Evolutionary conservation across 2,329 filamentous ascomycete genomes (phyloP), one percentile per base, ranked within the genome.

Genomic region (Elsinoe ampelina): DNA sequence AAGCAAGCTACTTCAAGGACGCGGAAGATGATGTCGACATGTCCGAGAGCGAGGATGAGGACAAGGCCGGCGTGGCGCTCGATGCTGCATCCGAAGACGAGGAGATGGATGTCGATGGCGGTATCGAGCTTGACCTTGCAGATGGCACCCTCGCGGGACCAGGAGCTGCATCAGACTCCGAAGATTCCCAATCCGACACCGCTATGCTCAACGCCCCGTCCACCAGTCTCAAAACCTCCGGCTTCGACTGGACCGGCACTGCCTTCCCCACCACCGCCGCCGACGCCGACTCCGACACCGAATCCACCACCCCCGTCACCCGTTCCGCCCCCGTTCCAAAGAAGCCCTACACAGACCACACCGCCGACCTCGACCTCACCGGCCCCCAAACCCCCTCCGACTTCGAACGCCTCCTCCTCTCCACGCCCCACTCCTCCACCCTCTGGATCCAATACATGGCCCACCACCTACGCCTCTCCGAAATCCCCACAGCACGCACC

Each of bases 371-470:
- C 10, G 90, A 96, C 69, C 83, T 81, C 47, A 83, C 91, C 63
- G 92, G 92, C 0, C 93, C 93, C 1, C 90, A 95, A 68, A 92
- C 89, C 1, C 81, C 88, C 13, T 88, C 87, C 61, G 95, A 98
- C 71, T 98, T 90, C 70, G 95, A 98, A 73, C 86, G 93, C 63
- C 83, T 96, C 20, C 81, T 98, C 41, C 82, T 98, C 19, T 89
- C 90, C 57, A 87, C 95, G 68, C 90, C 93, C 2, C 90, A 97
- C 73, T 92, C 88, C n/a, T 95, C 92, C 0, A 78, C 86, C 60
- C 80, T 97, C 26, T 98, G 93, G 93, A 88, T 96, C 56, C 82
- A 89, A 62, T 98, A 98, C 74, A 97, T 98, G 89, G 90, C 91
- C n/a, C 95, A 95, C 80, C 89, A 97, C 72, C 85, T 96, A 71